Percentiles rank a stretch among this genome's conserved stretches.
Evolutionary conservation across 2,329 filamentous ascomycete genomes (phyloP).

Genomic region (Cordyceps cateniannulata): DNA sequence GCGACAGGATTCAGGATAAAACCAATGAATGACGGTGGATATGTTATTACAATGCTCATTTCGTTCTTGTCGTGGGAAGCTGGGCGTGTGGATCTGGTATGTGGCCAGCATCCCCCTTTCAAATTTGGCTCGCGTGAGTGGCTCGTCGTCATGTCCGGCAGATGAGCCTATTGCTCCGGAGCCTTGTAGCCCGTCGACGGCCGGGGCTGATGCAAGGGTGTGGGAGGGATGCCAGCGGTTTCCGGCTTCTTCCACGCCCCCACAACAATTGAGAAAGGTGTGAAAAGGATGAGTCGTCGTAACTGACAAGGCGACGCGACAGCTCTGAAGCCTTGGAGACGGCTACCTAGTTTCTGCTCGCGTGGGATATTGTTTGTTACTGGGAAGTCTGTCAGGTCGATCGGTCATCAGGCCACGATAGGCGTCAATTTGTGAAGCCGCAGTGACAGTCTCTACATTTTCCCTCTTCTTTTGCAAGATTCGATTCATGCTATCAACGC

Average conservation of each 20-base stretch:
- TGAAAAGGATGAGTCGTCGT: not conserved
- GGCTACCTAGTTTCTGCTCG: not conserved
- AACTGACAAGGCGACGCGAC: not conserved
- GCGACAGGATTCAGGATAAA: not conserved
- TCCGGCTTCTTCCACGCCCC: constrained; percentile 14
- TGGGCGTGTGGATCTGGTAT: not conserved
- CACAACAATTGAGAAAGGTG: not conserved
- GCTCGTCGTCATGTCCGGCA: constrained; percentile 3
- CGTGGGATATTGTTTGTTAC: not conserved
- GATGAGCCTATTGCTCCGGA: constrained; percentile 9
- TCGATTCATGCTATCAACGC: not conserved
- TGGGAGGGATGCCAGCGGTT: constrained; percentile 3
- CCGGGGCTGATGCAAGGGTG: constrained; percentile 3
- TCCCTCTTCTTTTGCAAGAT: not conserved
- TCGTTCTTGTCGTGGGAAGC: not conserved
- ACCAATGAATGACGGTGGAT: constrained; percentile 8
- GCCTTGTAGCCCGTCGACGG: not conserved
- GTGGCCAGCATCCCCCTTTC: not conserved
- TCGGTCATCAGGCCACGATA: not conserved
- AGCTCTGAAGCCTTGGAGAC: not conserved
- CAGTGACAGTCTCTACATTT: not conserved
- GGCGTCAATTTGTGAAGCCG: not conserved
- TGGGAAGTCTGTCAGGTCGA: not conserved
- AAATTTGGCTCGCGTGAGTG: constrained; percentile 1
- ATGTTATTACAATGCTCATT: constrained; percentile 11